Evolutionary conservation across 2,329 filamentous ascomycete genomes (phyloP).

Genomic region (Pseudogymnoascus sp.): DNA sequence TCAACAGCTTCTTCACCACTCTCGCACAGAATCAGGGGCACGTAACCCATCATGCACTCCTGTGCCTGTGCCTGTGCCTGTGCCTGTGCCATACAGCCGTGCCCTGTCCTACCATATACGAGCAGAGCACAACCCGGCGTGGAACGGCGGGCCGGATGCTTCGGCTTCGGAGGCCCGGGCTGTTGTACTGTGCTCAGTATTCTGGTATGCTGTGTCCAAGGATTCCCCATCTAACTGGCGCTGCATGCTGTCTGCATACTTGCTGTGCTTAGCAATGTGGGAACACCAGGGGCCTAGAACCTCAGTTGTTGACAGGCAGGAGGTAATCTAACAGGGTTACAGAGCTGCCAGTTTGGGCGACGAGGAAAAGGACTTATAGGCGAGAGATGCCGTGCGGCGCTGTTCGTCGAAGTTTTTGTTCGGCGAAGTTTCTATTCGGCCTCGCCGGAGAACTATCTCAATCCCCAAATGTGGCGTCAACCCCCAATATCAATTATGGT

Average conservation of each 20-base stretch:
- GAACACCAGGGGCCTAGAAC: neutral
- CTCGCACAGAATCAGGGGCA: neutral
- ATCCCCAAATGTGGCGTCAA: neutral
- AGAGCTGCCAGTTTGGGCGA: neutral
- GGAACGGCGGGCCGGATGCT: neutral
- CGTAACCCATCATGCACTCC: neutral
- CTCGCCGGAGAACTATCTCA: neutral
- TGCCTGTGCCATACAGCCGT: neutral
- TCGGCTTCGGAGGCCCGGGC: neutral
- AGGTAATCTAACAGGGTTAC: neutral
- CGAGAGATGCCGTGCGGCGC: neutral
- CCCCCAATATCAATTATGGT: neutral
- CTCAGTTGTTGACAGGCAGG: neutral
- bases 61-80: too few species aligned
- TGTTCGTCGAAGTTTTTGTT: neutral
- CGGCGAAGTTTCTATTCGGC: neutral
- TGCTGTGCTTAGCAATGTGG: neutral
- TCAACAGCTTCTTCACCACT: neutral
- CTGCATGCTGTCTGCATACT: neutral
- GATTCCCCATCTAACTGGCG: neutral
- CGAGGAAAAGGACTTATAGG: neutral
- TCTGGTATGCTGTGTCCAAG: neutral
- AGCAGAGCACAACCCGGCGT: neutral
- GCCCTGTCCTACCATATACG: neutral
- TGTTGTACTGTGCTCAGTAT: neutral